phyloP scores from a whole-genome alignment of 2,329 filamentous ascomycete species.

The Pseudogymnoascus sp. region DNA sequence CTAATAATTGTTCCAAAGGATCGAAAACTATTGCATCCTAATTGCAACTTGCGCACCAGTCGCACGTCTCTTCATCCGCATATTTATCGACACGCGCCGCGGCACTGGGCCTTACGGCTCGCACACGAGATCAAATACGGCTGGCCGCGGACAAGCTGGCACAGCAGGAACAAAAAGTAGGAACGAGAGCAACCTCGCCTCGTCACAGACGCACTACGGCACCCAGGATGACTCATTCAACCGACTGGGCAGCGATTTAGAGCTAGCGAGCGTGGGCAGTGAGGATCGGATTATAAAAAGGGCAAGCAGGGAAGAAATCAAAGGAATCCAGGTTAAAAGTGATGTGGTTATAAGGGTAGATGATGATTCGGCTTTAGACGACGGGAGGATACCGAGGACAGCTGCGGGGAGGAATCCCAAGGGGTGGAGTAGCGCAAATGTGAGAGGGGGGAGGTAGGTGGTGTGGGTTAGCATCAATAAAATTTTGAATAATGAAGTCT shows the following conservation, averaged over 20 bases:
- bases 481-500: not conserved
- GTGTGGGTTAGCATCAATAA: not conserved
- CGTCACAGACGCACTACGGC: not conserved
- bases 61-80: constrained; percentile 28
- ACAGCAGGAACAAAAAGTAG: not conserved
- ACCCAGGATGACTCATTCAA: not conserved
- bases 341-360: constrained; percentile 1
- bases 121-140: not conserved
- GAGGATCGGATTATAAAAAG: not conserved
- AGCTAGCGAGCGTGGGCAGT: not conserved
- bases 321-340: not conserved
- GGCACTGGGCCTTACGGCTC: constrained; percentile 12
- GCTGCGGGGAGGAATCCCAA: not conserved
- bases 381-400: not conserved
- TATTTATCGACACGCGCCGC: constrained; percentile 22
- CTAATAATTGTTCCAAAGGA: constrained; percentile 19
- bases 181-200: not conserved
- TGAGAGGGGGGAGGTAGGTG: not conserved
- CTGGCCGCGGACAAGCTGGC: not conserved
- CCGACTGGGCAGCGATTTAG: not conserved
- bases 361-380: not conserved
- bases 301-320: not conserved
- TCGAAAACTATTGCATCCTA: constrained; percentile 32
- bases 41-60: constrained; percentile 30
- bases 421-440: not conserved